Conservation (phyloP, 306 rosid species). For the Canavalia ensiformis region DNA sequence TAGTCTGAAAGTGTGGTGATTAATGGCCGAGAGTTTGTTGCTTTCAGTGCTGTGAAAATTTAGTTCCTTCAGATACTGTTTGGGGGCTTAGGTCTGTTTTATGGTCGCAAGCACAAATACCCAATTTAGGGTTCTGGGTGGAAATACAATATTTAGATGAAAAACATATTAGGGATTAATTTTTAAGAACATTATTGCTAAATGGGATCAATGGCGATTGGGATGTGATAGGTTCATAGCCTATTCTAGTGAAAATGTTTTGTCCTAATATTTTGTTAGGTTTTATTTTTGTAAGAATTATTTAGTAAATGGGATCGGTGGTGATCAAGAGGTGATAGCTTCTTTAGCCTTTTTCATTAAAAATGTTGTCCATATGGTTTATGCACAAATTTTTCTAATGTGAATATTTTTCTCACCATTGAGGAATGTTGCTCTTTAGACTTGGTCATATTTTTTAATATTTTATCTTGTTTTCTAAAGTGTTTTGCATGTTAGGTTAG, state of each 20-base stretch:
- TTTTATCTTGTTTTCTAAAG: too few species aligned
- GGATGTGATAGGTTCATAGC: background rate
- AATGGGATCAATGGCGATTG: background rate
- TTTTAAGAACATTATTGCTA: background rate
- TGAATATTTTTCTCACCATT: too few species aligned
- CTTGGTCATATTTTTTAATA: too few species aligned
- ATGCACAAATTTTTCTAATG: too few species aligned
- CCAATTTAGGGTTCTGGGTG: background rate
- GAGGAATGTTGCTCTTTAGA: too few species aligned
- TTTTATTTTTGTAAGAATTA: too few species aligned
- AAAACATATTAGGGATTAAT: background rate
- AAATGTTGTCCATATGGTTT: too few species aligned
- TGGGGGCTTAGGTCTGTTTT: background rate
- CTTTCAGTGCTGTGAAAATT: background rate
- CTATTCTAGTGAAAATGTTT: background rate
- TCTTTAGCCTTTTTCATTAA: too few species aligned
- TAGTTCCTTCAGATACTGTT: background rate
- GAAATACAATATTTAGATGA: background rate
- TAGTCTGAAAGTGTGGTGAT: constrained; percentile 17
- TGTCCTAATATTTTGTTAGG: too few species aligned
- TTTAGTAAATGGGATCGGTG: too few species aligned
- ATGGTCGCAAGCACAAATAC: constrained; percentile 3
- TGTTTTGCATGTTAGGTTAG: too few species aligned
- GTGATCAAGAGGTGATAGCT: too few species aligned
- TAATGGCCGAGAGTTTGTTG: background rate